Evolutionary conservation across 2,329 filamentous ascomycete genomes (phyloP).

Genomic region (Botryotinia globosa): DNA sequence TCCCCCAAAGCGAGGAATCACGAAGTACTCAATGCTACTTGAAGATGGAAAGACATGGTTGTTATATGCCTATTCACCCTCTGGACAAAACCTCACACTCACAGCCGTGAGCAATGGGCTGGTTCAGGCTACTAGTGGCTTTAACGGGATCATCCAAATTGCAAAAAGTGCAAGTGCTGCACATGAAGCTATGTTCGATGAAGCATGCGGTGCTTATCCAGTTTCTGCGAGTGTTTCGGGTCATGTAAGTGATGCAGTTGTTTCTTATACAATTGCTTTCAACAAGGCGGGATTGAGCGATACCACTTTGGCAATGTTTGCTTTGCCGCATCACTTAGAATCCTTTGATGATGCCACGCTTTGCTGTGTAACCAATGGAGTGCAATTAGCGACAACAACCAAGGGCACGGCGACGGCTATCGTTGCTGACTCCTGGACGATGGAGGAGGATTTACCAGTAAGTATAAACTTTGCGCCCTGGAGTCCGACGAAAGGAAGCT

Average conservation of each 20-base stretch:
- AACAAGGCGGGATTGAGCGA: conserved; percentile 62
- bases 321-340: conserved; percentile 78
- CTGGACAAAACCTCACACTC: conserved; percentile 62
- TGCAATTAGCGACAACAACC: conserved; percentile 68
- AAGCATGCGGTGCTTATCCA: conserved; percentile 72
- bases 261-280: conserved; percentile 73
- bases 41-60: conserved; percentile 76
- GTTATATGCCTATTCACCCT: conserved; percentile 66
- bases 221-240: conserved; percentile 63
- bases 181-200: conserved; percentile 70
- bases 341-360: conserved; percentile 60
- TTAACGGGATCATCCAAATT: conserved; percentile 77
- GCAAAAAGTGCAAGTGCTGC: conserved; percentile 56
- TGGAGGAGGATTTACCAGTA: conserved; percentile 71
- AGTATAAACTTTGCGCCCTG: conserved; percentile 78
- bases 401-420: conserved; percentile 79
- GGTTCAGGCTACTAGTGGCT: conserved; percentile 63
- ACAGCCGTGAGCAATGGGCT: conserved; percentile 63
- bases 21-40: conserved; percentile 72
- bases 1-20: conserved; percentile 61
- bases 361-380: neutral
- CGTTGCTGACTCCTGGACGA: conserved; percentile 69
- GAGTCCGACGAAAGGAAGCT: conserved; percentile 52
- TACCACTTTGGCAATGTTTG: conserved; percentile 74
- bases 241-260: conserved; percentile 54